A percentile compares a stretch with the other conserved stretches of the same genome.
These are phyloP conservation scores for Candida incommunis DNA, from an alignment of 805 yeast species.

Conservation along the genomic window DNA sequence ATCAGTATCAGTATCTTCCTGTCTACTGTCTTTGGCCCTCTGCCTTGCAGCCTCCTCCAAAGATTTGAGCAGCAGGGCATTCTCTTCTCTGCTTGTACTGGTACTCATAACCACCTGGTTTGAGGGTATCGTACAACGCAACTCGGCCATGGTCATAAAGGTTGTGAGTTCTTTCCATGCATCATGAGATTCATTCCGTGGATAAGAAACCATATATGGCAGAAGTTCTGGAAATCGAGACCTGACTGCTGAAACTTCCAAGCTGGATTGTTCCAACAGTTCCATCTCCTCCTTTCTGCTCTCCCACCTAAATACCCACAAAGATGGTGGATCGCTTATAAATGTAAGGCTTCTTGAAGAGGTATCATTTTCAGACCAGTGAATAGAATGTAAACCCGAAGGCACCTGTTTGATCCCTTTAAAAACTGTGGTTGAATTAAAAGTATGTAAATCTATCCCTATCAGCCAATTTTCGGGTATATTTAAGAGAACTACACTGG, in stretches of 20 bases:
- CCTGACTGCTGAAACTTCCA: conserved; percentile 18
- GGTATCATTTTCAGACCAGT: conserved; percentile 27
- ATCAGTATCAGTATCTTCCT: conserved; percentile 18
- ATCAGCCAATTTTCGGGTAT: conserved; percentile 24
- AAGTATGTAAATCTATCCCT: conserved; percentile 39
- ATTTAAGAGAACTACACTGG: conserved; percentile 16
- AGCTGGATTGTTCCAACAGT: conserved; percentile 15
- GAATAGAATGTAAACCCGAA: conserved; percentile 40
- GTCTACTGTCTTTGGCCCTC: no score
- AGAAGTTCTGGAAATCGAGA: conserved; percentile 21
- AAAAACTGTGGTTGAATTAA: conserved; percentile 26
- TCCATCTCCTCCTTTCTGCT: conserved; percentile 19
- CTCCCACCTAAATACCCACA: conserved; percentile 26
- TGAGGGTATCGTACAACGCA: conserved; percentile 18
- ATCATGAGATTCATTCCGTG: conserved; percentile 18
- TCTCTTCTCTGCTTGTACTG: conserved; percentile 37
- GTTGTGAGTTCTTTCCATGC: conserved; percentile 18
- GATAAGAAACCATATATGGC: conserved; percentile 28
- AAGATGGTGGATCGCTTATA: conserved; percentile 9
- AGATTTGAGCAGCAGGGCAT: conserved; percentile 26
- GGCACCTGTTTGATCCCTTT: conserved; percentile 40
- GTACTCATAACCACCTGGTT: conserved; percentile 25
- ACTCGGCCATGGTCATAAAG: conserved; percentile 15
- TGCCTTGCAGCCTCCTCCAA: conserved; percentile 19
- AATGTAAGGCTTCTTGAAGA: conserved; percentile 28